Percentiles rank a stretch among this genome's conserved stretches.
Evolutionary conservation across 495 filamentous ascomycete species (phyloP).

Genomic region (Podospora tetraspora): DNA sequence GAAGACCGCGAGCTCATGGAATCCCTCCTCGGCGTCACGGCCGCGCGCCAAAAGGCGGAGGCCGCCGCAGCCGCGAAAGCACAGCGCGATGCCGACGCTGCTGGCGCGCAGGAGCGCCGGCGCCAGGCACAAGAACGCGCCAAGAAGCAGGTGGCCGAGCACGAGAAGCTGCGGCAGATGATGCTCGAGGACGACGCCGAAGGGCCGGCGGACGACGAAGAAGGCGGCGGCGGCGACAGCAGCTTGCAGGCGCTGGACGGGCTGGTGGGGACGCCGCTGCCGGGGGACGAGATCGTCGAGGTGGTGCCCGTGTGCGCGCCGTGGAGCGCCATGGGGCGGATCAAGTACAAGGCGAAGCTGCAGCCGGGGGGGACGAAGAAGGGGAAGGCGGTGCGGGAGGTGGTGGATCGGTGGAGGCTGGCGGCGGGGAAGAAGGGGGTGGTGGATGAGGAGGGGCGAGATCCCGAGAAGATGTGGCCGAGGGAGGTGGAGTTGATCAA

Average conservation of each 20-base stretch:
- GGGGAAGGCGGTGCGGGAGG: conserved; percentile 89
- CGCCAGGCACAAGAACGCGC: conserved; percentile 72
- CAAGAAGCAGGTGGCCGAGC: conserved; percentile 54
- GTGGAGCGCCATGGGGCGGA: conserved; percentile 69
- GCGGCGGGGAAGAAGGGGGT: conserved; percentile 52
- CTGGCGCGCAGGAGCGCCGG: conserved; percentile 63
- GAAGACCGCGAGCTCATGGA: conserved; percentile 83
- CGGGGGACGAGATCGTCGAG: conserved; percentile 83
- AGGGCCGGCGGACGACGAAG: conserved; percentile 45
- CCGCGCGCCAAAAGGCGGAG: conserved; percentile 47
- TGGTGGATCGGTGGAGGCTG: conserved; percentile 68
- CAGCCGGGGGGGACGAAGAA: conserved; percentile 89
- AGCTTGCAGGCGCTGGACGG: conserved; percentile 52
- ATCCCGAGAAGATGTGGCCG: conserved; percentile 73
- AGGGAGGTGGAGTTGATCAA: conserved; percentile 77
- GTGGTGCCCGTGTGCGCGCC: conserved; percentile 88
- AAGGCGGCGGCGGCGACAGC: conserved; percentile 53
- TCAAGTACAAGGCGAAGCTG: conserved; percentile 87
- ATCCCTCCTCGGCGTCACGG: conserved; percentile 69
- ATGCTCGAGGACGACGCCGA: conserved; percentile 48
- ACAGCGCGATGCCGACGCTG: conserved; percentile 53
- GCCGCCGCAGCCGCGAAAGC: conserved; percentile 49
- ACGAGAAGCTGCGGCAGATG: conserved; percentile 58
- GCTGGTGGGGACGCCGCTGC: conserved; percentile 69
- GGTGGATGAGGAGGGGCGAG: conserved; percentile 52